phyloP scores from a whole-genome alignment of 2,329 filamentous ascomycete genomes.

The Exserohilum rostratum region DNA sequence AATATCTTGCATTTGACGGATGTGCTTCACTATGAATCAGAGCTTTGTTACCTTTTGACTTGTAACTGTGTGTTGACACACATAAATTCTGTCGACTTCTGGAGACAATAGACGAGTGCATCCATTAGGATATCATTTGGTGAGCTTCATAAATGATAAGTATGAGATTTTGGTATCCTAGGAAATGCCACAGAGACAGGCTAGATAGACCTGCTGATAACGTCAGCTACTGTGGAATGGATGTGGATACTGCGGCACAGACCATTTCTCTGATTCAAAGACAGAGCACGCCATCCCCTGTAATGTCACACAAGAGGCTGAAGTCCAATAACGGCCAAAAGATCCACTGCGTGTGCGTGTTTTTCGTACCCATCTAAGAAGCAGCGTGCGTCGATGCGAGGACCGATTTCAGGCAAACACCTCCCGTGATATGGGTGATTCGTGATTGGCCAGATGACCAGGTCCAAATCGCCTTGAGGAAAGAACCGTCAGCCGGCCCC shows the following conservation, averaged over 20 bases:
- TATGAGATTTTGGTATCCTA: too few relatives aligned
- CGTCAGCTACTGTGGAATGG: not conserved
- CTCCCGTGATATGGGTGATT: not conserved
- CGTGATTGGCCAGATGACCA: constrained; percentile 14
- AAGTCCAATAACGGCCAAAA: not conserved
- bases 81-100: too few relatives aligned
- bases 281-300: not conserved
- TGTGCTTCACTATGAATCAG: too few relatives aligned
- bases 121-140: too few relatives aligned
- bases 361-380: not conserved
- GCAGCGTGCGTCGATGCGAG: constrained; percentile 14
- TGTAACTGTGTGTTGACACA: too few relatives aligned
- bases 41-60: too few relatives aligned
- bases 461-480: constrained; percentile 7
- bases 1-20: too few relatives aligned
- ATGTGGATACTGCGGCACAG: not conserved
- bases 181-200: not conserved
- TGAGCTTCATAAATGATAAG: too few relatives aligned
- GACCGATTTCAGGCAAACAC: constrained; percentile 18
- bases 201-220: not conserved
- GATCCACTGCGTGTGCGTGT: not conserved
- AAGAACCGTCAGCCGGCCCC: constrained; percentile 1
- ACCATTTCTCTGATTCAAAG: not conserved
- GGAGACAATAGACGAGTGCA: too few relatives aligned
- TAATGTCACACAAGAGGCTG: not conserved